Evolutionary conservation across 768 basidiomycete species (phyloP).

Genomic region (Leccinum variicolor): DNA sequence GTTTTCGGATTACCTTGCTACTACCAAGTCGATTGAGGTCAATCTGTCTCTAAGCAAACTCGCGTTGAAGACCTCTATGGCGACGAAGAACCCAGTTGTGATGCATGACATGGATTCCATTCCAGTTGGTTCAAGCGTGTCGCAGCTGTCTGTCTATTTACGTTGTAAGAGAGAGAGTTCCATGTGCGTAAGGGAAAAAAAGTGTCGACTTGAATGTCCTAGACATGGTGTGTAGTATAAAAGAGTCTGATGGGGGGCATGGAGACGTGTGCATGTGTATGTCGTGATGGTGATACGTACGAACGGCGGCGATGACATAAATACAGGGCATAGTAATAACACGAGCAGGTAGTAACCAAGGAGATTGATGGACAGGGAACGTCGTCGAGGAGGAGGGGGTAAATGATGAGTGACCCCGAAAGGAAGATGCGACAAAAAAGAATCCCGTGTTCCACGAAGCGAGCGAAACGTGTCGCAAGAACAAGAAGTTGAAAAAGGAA

Average conservation of each 20-base stretch:
- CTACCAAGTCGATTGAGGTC: too few relatives aligned
- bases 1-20: too few relatives aligned
- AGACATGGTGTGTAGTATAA: neutral
- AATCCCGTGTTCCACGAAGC: neutral
- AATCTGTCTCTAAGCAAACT: too few relatives aligned
- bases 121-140: neutral
- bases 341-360: conserved; percentile 1
- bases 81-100: too few relatives aligned
- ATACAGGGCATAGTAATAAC: conserved; percentile 1
- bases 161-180: neutral
- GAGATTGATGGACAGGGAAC: neutral
- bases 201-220: neutral
- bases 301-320: neutral
- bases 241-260: neutral
- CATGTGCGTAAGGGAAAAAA: neutral
- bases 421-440: conserved; percentile 2
- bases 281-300: neutral
- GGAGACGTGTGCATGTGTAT: neutral
- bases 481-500: neutral
- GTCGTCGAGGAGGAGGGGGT: neutral
- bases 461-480: neutral
- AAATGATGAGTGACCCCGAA: neutral
- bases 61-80: too few relatives aligned
- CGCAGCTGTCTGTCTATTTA: neutral
- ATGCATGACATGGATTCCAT: neutral